phyloP scores from a whole-genome alignment of 2,329 filamentous ascomycete genomes.

The Fusarium bactridioides region DNA sequence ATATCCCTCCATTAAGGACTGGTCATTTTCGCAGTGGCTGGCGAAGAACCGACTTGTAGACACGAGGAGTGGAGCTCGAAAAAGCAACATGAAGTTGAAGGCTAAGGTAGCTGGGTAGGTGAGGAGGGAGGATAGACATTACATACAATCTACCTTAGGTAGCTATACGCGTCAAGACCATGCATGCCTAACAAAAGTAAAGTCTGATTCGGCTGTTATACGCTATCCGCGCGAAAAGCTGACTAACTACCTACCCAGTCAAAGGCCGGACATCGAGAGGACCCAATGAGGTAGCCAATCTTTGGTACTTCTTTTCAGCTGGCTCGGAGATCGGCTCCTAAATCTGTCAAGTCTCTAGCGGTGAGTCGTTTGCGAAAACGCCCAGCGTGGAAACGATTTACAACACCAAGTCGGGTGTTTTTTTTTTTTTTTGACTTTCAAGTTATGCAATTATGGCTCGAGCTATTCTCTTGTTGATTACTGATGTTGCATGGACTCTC shows the following conservation, averaged over 20 bases:
- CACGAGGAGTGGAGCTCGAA: not conserved
- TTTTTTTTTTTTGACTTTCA: not conserved
- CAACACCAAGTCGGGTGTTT: not conserved
- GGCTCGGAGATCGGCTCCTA: not conserved
- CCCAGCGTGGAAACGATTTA: not conserved
- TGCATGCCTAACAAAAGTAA: conserved; percentile 15
- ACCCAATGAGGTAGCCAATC: no score
- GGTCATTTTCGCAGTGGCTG: not conserved
- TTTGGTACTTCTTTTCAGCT: not conserved
- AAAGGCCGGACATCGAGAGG: not conserved
- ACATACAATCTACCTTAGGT: not conserved
- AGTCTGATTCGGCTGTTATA: conserved; percentile 16
- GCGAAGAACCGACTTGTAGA: not conserved
- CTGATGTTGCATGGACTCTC: not conserved
- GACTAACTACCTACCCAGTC: not conserved
- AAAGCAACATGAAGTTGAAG: conserved; percentile 16
- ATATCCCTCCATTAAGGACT: not conserved
- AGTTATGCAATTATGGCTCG: not conserved
- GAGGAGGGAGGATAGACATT: not conserved
- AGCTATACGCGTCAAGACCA: not conserved
- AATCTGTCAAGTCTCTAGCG: conserved; percentile 18
- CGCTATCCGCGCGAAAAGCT: not conserved
- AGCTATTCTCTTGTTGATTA: not conserved
- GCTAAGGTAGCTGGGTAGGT: not conserved
- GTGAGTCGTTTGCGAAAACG: conserved; percentile 15